Percentiles rank a stretch among this genome's conserved stretches.
These are phyloP conservation scores for Sporothrix humicola DNA, from an alignment of 2,329 filamentous ascomycete genomes.

Conservation along the genomic window DNA sequence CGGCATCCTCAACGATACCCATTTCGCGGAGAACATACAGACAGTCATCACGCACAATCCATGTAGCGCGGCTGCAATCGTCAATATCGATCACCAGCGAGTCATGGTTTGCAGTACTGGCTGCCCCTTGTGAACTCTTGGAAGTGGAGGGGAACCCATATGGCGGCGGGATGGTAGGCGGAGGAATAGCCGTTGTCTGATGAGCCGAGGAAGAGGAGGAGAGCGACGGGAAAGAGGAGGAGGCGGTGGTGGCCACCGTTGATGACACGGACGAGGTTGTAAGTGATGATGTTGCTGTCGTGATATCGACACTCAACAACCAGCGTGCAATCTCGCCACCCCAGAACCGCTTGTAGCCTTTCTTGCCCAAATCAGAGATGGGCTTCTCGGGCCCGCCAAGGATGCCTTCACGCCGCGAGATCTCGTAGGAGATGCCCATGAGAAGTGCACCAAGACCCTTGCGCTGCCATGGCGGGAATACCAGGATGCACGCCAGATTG, in stretches of 20 bases:
- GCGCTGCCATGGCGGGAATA: conserved; percentile 95
- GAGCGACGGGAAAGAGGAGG: not conserved
- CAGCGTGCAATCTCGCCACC: conserved; percentile 80
- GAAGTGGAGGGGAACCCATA: not conserved
- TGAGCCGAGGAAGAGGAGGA: not conserved
- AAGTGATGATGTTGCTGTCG: not conserved
- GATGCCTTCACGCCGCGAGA: conserved; percentile 80
- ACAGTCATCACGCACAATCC: conserved; percentile 85
- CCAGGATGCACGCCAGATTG: conserved; percentile 92
- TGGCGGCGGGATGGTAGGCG: conserved; percentile 4
- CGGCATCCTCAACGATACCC: conserved; percentile 69
- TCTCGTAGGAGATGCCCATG: conserved; percentile 92
- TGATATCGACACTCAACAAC: conserved; percentile 53
- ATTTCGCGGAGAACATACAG: conserved; percentile 79
- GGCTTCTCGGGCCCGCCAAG: conserved; percentile 94
- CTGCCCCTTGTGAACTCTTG: not conserved
- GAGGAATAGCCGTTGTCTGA: not conserved
- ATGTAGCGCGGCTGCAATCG: conserved; percentile 76
- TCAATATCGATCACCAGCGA: conserved; percentile 68
- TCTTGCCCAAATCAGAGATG: conserved; percentile 81
- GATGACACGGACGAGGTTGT: not conserved
- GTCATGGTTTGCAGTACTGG: conserved; percentile 21
- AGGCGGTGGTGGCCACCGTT: not conserved
- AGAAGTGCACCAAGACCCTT: conserved; percentile 86
- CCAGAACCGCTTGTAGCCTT: conserved; percentile 87